These are phyloP conservation scores for Cryphonectria radicalis DNA, from an alignment of 2,329 filamentous ascomycete genomes.

Conservation along the genomic window DNA sequence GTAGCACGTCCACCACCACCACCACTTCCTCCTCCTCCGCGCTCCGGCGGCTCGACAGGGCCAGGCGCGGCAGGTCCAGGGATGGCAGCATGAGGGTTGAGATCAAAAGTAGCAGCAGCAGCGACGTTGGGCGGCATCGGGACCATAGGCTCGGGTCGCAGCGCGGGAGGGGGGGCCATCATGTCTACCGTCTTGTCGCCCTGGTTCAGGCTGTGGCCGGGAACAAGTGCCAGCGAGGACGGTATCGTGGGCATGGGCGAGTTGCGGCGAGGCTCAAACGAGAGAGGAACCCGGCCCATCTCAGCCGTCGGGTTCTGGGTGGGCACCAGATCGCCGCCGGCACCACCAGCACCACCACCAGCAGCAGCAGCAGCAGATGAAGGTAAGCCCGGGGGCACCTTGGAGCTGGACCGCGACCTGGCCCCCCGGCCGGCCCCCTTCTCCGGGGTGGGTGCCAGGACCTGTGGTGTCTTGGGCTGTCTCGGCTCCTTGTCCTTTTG, in stretches of 20 bases:
- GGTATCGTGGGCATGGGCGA: constrained; percentile 46
- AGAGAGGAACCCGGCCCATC: constrained; percentile 32
- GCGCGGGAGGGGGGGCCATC: constrained; percentile 57
- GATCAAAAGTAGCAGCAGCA: constrained; percentile 49
- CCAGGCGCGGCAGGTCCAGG: background rate
- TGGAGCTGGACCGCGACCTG: constrained; percentile 60
- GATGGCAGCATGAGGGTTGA: constrained; percentile 44
- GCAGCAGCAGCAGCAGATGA: background rate
- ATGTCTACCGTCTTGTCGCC: constrained; percentile 45
- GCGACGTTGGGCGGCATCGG: constrained; percentile 52
- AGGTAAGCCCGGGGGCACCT: constrained; percentile 42
- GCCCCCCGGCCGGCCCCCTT: constrained; percentile 47
- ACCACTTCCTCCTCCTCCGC: constrained; percentile 30
- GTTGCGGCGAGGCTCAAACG: constrained; percentile 26
- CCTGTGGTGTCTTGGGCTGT: constrained; percentile 46
- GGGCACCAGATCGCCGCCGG: constrained; percentile 47
- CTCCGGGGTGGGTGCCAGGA: constrained; percentile 51
- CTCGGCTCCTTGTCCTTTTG: constrained; percentile 43
- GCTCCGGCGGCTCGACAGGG: constrained; percentile 43
- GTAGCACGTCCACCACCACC: constrained; percentile 39
- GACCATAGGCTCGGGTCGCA: constrained; percentile 58
- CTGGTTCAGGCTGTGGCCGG: constrained; percentile 29
- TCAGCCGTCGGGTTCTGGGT: constrained; percentile 41
- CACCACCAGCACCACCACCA: constrained; percentile 15
- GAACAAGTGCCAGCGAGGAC: constrained; percentile 45